Base-by-base conservation (phyloP, 352 stramenopile genomes). In the Phytopythium ostracodes region DNA sequence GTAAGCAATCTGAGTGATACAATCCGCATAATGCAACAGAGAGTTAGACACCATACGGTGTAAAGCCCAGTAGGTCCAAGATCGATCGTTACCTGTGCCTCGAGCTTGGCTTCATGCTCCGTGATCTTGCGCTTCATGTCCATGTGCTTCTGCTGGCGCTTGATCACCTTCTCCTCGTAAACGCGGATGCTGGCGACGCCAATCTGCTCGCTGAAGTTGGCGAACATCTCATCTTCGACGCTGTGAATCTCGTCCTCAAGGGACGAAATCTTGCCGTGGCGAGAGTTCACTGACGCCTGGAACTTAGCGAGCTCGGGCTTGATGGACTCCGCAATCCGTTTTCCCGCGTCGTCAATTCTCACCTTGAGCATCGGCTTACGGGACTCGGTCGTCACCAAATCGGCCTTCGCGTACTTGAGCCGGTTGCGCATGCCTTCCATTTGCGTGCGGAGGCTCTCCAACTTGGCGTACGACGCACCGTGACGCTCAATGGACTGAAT, bases 161-260 rank as follows among this genome's bases (percentile, higher is more conserved):
- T 96, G 3, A 97, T 69, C 14, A 98, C 92, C 22, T 89, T 96
- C 61, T 97, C 90, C 75, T 99, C 94, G 66, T 98, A 99, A 9
- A 92, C 73, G 25, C 87, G 86, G 52, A 96, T 93, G 58, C 80
- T 96, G 25, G 77, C 64, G 18, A 96, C 77, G 15, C 87, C 87
- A 55, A 96, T 75, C 43, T 76, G 59, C 47, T 86, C 68, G 43
- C 87, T 95, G 63, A 96, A 96, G 8, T 84, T 76, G 18, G 76
- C 74, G 67, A 96, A 96, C 75, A 96, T 77, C n/a, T 94, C 75
- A 49, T 95, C 88, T 66, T 96, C 85, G 0, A 92, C 79, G 35
- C 63, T 52, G 42, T 94, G 71, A 22, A 96, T 91, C 59, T 90
- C 33, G 8, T 79, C 64, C 44, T 96, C 64, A 14, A 96, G 60